Conservation (phyloP, 2,329 filamentous ascomycete genomes). For the Colletotrichum euphorbiae region DNA sequence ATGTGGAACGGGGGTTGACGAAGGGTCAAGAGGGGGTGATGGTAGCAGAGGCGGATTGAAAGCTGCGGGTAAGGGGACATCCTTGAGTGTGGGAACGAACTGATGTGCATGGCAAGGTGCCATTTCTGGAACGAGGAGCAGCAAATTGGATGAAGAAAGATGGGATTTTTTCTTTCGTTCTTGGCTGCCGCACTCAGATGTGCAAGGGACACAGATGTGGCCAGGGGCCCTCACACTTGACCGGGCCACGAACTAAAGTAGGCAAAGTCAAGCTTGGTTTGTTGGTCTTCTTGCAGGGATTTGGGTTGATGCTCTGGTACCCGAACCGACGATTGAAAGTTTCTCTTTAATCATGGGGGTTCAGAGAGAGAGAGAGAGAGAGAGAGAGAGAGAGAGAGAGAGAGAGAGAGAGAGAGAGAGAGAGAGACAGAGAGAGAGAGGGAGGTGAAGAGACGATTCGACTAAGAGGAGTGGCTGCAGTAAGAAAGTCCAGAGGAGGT, state of each 20-base stretch:
- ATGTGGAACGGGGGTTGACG: slow-evolving; percentile 20
- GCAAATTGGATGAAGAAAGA: slow-evolving; percentile 40
- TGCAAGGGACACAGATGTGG: slow-evolving; percentile 34
- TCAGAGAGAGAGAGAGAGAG: not conserved
- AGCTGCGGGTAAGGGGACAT: slow-evolving; percentile 36
- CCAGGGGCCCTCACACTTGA: slow-evolving; percentile 30
- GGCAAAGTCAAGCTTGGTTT: not conserved
- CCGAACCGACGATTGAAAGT: no score
- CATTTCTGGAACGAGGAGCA: slow-evolving; percentile 36
- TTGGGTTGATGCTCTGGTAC: not conserved
- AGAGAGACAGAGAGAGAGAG: no score
- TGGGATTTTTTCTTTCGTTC: slow-evolving; percentile 38
- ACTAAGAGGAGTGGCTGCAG: not conserved
- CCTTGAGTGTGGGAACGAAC: slow-evolving; percentile 31
- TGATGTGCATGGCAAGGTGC: slow-evolving; percentile 37
- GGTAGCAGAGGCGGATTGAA: slow-evolving; percentile 31
- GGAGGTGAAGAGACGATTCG: no score
- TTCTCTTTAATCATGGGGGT: no score
- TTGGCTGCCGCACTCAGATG: slow-evolving; percentile 34
- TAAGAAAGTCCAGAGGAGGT: not conserved
- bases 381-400: no score
- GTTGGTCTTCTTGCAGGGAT: not conserved
- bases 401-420: no score
- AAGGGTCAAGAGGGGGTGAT: slow-evolving; percentile 17
- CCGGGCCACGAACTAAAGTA: slow-evolving; percentile 27